Evolutionary conservation across 768 basidiomycete species (phyloP).

Genomic region (Russula vinacea): DNA sequence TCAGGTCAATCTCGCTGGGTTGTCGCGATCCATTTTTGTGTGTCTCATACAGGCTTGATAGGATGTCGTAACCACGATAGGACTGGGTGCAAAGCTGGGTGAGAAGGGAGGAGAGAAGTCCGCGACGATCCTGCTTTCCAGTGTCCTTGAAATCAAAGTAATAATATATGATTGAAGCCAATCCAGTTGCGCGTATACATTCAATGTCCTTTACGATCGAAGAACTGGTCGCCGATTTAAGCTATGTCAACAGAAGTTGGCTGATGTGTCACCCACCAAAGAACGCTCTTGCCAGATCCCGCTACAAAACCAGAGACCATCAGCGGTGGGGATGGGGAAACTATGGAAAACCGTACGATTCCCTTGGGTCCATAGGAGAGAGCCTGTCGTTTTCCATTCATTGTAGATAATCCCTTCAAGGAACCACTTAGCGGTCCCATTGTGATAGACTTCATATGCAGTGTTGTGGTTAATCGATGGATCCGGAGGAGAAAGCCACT

Average conservation of each 20-base stretch:
- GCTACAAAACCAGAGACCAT: not conserved
- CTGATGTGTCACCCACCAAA: not conserved
- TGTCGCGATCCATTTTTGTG: not conserved
- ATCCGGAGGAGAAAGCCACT: not conserved
- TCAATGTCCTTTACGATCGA: conserved; percentile 7
- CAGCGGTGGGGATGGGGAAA: not conserved
- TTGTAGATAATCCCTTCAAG: not conserved
- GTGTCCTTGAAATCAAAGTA: conserved; percentile 8
- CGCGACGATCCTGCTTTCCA: conserved; percentile 1
- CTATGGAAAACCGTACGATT: not conserved
- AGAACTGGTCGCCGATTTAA: conserved; percentile 1
- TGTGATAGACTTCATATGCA: not conserved
- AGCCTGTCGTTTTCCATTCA: not conserved
- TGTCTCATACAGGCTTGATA: not conserved
- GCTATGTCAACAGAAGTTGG: not conserved
- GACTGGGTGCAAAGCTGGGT: conserved; percentile 1
- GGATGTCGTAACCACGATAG: not conserved
- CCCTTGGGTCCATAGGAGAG: conserved; percentile 4
- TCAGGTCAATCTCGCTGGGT: not conserved
- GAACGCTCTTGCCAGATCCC: conserved; percentile 14
- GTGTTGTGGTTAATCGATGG: conserved; percentile 1
- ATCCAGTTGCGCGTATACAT: not conserved
- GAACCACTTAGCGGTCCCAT: not conserved
- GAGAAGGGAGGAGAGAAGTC: conserved; percentile 7
- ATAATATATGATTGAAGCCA: not conserved